A percentile compares a stretch with the other conserved stretches of the same genome.
Evolutionary conservation across 176 grass and related monocot species (phyloP).

Genomic region (Elymus sibiricus): DNA sequence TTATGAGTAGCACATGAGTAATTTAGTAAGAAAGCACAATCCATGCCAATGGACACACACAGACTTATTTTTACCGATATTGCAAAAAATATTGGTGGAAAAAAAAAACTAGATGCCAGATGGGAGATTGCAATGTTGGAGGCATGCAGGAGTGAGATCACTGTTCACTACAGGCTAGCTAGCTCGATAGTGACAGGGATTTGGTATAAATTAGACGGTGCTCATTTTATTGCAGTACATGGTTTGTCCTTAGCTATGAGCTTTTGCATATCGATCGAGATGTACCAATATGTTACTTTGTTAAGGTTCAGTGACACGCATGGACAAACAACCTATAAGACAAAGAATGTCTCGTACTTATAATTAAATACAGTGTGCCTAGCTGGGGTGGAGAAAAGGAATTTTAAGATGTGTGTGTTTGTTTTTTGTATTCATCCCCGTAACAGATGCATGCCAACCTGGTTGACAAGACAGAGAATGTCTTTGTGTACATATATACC

Average conservation of each 20-base stretch:
- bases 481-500: neutral
- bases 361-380: neutral
- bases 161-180: constrained; percentile 4
- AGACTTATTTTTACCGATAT: neutral
- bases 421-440: neutral
- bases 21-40: too few relatives aligned
- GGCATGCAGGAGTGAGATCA: neutral
- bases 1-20: too few relatives aligned
- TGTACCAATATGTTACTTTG: constrained; percentile 18
- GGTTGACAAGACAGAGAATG: neutral
- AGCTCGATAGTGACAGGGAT: constrained; percentile 1
- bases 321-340: constrained; percentile 5
- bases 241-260: constrained; percentile 10
- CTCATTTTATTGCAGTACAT: neutral
- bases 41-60: neutral
- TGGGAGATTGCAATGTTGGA: neutral
- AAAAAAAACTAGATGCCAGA: neutral
- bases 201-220: neutral
- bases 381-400: neutral
- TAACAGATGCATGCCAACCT: neutral
- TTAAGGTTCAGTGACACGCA: neutral
- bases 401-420: neutral
- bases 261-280: neutral
- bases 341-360: neutral
- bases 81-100: neutral